Conservation (phyloP, 768 basidiomycete genomes). For the Mrakia hoshinonis region DNA sequence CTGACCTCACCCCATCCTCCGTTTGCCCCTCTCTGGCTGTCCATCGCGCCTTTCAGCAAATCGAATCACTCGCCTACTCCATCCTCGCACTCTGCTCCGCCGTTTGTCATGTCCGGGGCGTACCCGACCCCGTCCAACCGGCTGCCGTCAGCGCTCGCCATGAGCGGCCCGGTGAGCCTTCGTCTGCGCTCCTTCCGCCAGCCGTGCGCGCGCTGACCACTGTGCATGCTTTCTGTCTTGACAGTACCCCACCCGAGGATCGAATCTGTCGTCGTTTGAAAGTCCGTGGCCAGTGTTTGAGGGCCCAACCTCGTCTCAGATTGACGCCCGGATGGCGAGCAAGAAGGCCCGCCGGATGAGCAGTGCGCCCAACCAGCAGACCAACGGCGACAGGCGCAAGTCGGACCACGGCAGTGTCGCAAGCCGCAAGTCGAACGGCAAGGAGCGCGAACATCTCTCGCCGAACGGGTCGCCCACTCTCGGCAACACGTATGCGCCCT, state of each 20-base stretch:
- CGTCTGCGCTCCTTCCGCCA: not conserved
- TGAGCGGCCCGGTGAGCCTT: constrained; percentile 20
- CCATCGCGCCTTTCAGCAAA: not conserved
- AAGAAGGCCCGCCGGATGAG: constrained; percentile 15
- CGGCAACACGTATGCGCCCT: not conserved
- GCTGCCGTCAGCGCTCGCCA: constrained; percentile 4
- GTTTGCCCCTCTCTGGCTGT: not conserved
- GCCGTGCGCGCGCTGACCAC: not conserved
- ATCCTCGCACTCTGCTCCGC: constrained; percentile 2
- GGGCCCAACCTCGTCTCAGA: not conserved
- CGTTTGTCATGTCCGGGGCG: constrained; percentile 9
- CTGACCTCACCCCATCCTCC: not conserved
- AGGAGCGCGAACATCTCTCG: not conserved
- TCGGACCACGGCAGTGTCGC: not conserved
- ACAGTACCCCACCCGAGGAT: constrained; percentile 9
- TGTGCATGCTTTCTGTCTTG: too few species aligned
- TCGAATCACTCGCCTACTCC: not conserved
- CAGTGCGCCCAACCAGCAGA: not conserved
- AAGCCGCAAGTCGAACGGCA: not conserved
- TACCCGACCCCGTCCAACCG: constrained; percentile 3
- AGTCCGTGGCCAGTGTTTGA: constrained; percentile 17
- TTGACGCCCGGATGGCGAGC: constrained; percentile 3
- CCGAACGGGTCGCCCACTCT: not conserved
- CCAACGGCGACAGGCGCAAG: not conserved
- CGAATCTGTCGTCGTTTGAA: constrained; percentile 6